Conservation (phyloP, 805 yeast species). For the Cyberlindnera nakhonratchasimensis region DNA sequence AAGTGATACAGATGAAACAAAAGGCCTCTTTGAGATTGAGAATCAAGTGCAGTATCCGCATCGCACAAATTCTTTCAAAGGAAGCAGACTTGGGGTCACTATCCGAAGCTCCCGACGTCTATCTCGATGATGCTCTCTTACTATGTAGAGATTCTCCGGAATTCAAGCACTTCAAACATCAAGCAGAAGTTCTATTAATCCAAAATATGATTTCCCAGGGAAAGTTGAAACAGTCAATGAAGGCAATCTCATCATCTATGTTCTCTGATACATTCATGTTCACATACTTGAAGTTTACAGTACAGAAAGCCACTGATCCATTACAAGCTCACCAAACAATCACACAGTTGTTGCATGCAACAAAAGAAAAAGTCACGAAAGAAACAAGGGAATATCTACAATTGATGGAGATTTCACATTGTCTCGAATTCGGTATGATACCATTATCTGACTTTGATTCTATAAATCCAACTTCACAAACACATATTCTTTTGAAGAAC, state of each 20-base stretch:
- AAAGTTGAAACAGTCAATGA: slow-evolving; percentile 13
- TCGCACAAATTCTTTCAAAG: slow-evolving; percentile 28
- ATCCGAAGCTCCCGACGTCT: slow-evolving; percentile 13
- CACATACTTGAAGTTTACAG: slow-evolving; percentile 10
- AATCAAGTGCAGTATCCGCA: slow-evolving; percentile 24
- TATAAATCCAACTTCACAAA: neutral
- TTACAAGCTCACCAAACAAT: slow-evolving; percentile 14
- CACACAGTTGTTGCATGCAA: neutral
- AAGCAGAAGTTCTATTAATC: slow-evolving; percentile 8
- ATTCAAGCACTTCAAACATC: neutral
- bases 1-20: slow-evolving; percentile 24
- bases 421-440: slow-evolving; percentile 13
- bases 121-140: slow-evolving; percentile 13
- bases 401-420: slow-evolving; percentile 14
- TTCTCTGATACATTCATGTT: slow-evolving; percentile 5
- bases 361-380: neutral
- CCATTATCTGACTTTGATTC: slow-evolving; percentile 2
- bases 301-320: slow-evolving; percentile 11
- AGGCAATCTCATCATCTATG: neutral
- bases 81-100: slow-evolving; percentile 6
- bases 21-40: slow-evolving; percentile 27
- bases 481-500: neutral
- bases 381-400: slow-evolving; percentile 9
- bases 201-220: slow-evolving; percentile 6
- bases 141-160: slow-evolving; percentile 15